phyloP scores from a whole-genome alignment of 495 filamentous ascomycete genomes.

The Hamigera avellanea region DNA sequence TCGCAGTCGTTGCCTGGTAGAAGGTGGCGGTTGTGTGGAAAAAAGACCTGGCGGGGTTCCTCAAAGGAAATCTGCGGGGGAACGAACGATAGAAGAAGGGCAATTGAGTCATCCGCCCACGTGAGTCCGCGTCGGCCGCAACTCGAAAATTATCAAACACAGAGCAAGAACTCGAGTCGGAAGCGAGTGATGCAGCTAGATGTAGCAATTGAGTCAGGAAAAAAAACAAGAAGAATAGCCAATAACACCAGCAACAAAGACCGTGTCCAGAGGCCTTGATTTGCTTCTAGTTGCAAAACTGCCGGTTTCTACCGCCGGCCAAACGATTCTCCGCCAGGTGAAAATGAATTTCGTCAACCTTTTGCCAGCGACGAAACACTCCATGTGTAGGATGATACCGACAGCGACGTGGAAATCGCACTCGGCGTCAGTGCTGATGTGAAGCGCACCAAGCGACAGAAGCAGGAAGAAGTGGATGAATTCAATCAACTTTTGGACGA shows the following conservation, averaged over 20 bases:
- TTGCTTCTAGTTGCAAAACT: background rate
- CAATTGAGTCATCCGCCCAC: conserved; percentile 37
- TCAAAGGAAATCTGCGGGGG: conserved; percentile 13
- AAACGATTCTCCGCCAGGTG: conserved; percentile 9
- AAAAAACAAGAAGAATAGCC: background rate
- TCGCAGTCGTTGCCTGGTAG: conserved; percentile 5
- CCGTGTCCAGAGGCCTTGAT: no score
- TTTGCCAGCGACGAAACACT: conserved; percentile 66
- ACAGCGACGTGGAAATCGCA: conserved; percentile 50
- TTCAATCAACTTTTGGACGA: conserved; percentile 24
- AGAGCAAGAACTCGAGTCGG: background rate
- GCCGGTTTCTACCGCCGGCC: conserved; percentile 6
- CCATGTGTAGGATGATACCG: conserved; percentile 88
- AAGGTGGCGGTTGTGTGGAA: conserved; percentile 10
- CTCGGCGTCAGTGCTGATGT: conserved; percentile 70
- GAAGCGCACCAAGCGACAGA: conserved; percentile 60
- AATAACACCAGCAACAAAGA: no score
- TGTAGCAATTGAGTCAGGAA: background rate
- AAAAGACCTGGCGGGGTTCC: conserved; percentile 9
- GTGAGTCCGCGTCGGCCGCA: conserved; percentile 14
- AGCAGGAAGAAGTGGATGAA: conserved; percentile 51
- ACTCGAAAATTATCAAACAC: background rate
- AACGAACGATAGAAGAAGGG: conserved; percentile 22
- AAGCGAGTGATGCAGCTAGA: background rate
- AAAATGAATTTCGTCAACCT: conserved; percentile 52